These are phyloP conservation scores for Phaseolus lunatus DNA, from an alignment of 306 rosid species.

Conservation along the genomic window DNA sequence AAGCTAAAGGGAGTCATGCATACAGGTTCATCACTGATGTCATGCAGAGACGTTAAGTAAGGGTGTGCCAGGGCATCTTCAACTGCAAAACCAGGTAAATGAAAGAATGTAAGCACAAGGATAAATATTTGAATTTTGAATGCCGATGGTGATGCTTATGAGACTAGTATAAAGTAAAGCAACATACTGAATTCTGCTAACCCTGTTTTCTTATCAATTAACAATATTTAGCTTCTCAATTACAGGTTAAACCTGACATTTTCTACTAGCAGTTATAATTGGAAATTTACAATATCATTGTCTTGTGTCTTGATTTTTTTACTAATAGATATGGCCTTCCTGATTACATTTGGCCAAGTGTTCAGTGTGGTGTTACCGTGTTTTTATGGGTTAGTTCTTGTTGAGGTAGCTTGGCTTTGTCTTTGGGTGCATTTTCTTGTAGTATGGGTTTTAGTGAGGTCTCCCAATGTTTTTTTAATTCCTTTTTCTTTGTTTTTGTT, in stretches of 20 bases:
- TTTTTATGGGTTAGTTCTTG: too few relatives aligned
- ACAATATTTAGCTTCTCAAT: neutral
- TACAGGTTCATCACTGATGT: conserved; percentile 97
- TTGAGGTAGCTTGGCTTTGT: too few relatives aligned
- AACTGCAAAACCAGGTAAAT: conserved; percentile 54
- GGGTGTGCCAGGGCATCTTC: conserved; percentile 97
- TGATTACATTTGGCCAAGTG: too few relatives aligned
- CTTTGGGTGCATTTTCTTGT: too few relatives aligned
- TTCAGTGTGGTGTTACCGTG: too few relatives aligned
- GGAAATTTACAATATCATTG: conserved; percentile 22
- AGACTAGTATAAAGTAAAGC: neutral
- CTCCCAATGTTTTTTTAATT: too few relatives aligned
- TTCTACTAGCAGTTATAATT: neutral
- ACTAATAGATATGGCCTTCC: too few relatives aligned
- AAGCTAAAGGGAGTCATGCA: conserved; percentile 95
- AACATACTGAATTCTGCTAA: neutral
- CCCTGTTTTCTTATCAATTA: neutral
- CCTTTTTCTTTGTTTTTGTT: too few relatives aligned
- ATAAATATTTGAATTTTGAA: conserved; percentile 4
- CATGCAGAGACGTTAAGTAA: conserved; percentile 91
- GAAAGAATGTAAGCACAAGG: neutral
- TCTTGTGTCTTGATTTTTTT: too few relatives aligned
- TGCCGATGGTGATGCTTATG: neutral
- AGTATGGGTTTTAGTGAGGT: too few relatives aligned
- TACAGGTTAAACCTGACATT: conserved; percentile 24